Evolutionary conservation across 1,284 basidiomycete genomes (phyloP).

Genomic region (Marasmius fiardii): DNA sequence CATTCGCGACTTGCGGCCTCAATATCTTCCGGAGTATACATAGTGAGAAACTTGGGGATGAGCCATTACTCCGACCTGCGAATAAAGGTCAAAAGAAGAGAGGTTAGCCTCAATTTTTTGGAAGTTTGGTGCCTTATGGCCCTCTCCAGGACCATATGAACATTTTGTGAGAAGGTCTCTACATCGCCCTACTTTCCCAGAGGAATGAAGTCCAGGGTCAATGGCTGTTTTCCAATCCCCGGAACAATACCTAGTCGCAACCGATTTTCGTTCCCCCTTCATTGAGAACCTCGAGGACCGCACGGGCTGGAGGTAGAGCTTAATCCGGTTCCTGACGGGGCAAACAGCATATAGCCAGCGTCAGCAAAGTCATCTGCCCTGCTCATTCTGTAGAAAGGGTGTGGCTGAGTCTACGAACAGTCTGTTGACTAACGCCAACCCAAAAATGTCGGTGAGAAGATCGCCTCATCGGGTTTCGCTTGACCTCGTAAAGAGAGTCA

Average conservation of each 20-base stretch:
- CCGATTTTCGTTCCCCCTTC: conserved; percentile 22
- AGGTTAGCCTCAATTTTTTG: too few species aligned
- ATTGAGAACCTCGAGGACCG: conserved; percentile 24
- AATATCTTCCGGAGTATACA: conserved; percentile 34
- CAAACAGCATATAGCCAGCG: conserved; percentile 8
- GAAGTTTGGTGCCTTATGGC: too few species aligned
- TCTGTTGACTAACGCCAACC: too few species aligned
- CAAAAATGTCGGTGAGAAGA: too few species aligned
- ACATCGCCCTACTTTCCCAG: too few species aligned
- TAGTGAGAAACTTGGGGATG: conserved; percentile 38
- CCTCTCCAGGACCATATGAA: too few species aligned
- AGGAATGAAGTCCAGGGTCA: too few species aligned
- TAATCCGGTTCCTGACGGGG: conserved; percentile 19
- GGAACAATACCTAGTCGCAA: conserved; percentile 28
- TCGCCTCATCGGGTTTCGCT: too few species aligned
- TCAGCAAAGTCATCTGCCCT: conserved; percentile 1
- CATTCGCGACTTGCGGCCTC: conserved; percentile 22
- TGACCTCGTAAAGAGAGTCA: too few species aligned
- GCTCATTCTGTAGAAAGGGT: too few species aligned
- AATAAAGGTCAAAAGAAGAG: conserved; percentile 25
- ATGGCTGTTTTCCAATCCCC: too few species aligned
- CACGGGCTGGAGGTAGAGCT: conserved; percentile 24
- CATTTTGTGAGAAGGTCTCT: not conserved
- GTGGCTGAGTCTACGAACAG: too few species aligned
- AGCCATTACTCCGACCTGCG: conserved; percentile 28